phyloP scores from a whole-genome alignment of 2,329 filamentous ascomycete genomes.

The Diaporthe helianthi region DNA sequence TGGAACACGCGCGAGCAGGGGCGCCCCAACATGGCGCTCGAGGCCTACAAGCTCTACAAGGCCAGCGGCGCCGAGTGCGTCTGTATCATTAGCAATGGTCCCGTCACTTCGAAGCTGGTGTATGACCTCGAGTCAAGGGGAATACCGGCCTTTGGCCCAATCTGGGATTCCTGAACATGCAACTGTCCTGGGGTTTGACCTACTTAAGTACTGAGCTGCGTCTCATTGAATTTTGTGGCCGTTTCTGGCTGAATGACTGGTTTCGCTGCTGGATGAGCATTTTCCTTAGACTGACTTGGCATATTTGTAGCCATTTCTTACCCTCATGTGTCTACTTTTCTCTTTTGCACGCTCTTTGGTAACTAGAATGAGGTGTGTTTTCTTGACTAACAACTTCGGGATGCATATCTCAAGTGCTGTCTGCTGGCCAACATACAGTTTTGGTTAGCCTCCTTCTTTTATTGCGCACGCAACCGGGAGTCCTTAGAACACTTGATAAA shows the following conservation, averaged over 20 bases:
- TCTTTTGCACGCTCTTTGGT: background rate
- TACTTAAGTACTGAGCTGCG: background rate
- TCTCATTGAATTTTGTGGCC: background rate
- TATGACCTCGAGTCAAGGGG: constrained; percentile 42
- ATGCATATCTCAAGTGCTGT: background rate
- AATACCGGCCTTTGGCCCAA: constrained; percentile 45
- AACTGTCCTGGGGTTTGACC: background rate
- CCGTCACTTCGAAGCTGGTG: constrained; percentile 43
- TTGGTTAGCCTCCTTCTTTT: background rate
- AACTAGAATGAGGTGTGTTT: background rate
- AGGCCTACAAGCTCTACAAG: constrained; percentile 40
- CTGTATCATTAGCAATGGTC: constrained; percentile 45
- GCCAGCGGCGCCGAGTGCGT: constrained; percentile 44
- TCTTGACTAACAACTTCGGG: background rate
- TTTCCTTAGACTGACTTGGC: background rate
- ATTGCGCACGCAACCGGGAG: background rate
- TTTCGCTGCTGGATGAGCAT: background rate
- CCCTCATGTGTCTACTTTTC: background rate
- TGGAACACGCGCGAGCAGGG: constrained; percentile 42
- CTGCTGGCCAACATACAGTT: background rate
- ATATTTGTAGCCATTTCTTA: background rate
- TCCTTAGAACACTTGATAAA: background rate
- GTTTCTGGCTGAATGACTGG: background rate
- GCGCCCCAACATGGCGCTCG: constrained; percentile 42
- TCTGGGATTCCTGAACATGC: constrained; percentile 43